Evolutionary conservation across 2,329 filamentous ascomycete species (phyloP).

Genomic region (Phialemoniopsis sp.): DNA sequence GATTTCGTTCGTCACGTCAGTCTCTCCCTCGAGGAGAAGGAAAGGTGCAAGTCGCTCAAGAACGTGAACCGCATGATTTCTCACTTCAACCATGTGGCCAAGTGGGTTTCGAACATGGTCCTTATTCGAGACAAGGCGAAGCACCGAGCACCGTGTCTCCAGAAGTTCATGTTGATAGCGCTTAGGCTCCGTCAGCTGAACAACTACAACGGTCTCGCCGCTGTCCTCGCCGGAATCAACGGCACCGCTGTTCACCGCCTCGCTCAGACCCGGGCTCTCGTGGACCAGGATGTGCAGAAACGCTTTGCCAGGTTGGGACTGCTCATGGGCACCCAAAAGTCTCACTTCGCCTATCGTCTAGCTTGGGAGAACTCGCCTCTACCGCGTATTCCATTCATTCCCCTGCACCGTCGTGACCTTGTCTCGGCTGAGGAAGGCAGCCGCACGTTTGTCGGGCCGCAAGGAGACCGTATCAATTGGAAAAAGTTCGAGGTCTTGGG

Average conservation of each 20-base stretch:
- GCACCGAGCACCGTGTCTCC: slow-evolving; percentile 83
- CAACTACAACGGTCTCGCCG: slow-evolving; percentile 96
- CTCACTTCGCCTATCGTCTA: slow-evolving; percentile 90
- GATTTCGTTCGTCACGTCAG: slow-evolving; percentile 92
- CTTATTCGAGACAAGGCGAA: slow-evolving; percentile 93
- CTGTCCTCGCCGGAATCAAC: slow-evolving; percentile 88
- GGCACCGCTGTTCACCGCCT: slow-evolving; percentile 83
- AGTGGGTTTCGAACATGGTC: slow-evolving; percentile 79
- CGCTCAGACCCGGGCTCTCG: slow-evolving; percentile 70
- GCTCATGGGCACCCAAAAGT: slow-evolving; percentile 89
- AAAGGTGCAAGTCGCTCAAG: slow-evolving; percentile 70
- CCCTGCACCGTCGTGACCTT: slow-evolving; percentile 82
- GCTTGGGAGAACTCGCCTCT: slow-evolving; percentile 94
- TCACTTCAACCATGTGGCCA: slow-evolving; percentile 84
- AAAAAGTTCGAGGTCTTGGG: slow-evolving; percentile 96
- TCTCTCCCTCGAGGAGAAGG: slow-evolving; percentile 65
- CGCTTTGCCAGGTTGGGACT: slow-evolving; percentile 85
- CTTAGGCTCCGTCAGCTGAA: slow-evolving; percentile 83
- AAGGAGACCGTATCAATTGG: slow-evolving; percentile 84
- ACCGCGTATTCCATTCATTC: slow-evolving; percentile 90
- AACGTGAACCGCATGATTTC: slow-evolving; percentile 94
- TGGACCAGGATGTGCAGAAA: slow-evolving; percentile 69
- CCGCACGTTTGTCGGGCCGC: slow-evolving; percentile 75
- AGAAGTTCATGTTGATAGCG: slow-evolving; percentile 94
- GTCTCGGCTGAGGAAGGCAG: slow-evolving; percentile 92